A percentile compares a stretch with the other conserved stretches of the same genome.
Evolutionary conservation across 2,329 filamentous ascomycete species (phyloP).

Genomic region (Cercospora sp.): DNA sequence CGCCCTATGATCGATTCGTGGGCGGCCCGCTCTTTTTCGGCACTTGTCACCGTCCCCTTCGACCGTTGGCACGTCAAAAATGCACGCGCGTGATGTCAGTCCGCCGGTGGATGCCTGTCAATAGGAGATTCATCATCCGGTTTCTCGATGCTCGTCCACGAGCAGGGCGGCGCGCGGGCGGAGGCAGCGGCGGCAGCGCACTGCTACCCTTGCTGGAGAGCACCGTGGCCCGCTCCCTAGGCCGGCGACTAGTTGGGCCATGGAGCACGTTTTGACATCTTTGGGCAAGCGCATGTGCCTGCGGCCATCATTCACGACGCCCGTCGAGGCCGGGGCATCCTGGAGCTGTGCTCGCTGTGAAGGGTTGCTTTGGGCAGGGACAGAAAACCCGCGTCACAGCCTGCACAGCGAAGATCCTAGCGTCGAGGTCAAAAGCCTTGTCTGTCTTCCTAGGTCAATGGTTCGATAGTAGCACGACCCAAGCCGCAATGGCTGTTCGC

Average conservation of each 20-base stretch:
- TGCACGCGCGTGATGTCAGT: constrained; percentile 24
- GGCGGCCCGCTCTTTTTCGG: constrained; percentile 27
- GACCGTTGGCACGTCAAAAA: constrained; percentile 24
- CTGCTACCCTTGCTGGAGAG: constrained; percentile 15
- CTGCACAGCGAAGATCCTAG: constrained; percentile 31
- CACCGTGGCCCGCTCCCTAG: constrained; percentile 17
- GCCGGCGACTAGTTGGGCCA: constrained; percentile 12
- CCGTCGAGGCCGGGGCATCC: constrained; percentile 23
- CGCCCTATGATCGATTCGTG: constrained; percentile 20
- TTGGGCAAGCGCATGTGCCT: constrained; percentile 24
- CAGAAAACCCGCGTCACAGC: constrained; percentile 27
- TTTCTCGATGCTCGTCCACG: constrained; percentile 12
- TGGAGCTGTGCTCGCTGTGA: constrained; percentile 20
- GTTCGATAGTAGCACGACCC: constrained; percentile 31
- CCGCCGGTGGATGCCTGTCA: constrained; percentile 23
- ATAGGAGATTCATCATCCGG: constrained; percentile 23
- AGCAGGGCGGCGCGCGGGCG: neutral
- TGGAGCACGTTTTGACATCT: constrained; percentile 20
- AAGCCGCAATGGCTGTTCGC: constrained; percentile 27
- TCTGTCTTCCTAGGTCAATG: constrained; percentile 26
- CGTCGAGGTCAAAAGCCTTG: constrained; percentile 24
- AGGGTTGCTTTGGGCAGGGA: constrained; percentile 26
- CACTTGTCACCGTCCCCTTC: constrained; percentile 21
- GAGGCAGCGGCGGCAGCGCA: neutral
- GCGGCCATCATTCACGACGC: constrained; percentile 11